Evolutionary conservation across 2,329 filamentous ascomycete genomes (phyloP).

Genomic region (Tolypocladium paradoxum): DNA sequence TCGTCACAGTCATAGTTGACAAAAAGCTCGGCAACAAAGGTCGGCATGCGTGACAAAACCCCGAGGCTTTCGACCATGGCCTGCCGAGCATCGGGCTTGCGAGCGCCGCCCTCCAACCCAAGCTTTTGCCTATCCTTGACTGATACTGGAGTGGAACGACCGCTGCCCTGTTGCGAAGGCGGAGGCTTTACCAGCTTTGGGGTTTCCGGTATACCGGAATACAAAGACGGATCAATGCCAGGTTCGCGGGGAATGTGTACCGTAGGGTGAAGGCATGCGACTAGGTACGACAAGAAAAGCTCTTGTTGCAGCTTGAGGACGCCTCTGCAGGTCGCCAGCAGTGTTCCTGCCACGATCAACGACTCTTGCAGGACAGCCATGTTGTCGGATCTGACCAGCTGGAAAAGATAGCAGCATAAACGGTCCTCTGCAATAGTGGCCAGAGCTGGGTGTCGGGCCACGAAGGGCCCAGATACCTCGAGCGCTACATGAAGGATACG

Average conservation of each 20-base stretch:
- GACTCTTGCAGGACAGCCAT: conserved; percentile 92
- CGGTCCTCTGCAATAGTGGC: conserved; percentile 85
- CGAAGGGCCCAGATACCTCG: conserved; percentile 90
- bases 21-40: conserved; percentile 90
- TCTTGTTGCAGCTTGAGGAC: conserved; percentile 95
- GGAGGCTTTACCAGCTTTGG: conserved; percentile 76
- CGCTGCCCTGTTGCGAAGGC: conserved; percentile 64
- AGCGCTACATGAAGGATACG: conserved; percentile 95
- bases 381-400: conserved; percentile 91
- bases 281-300: conserved; percentile 85
- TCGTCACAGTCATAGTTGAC: conserved; percentile 97
- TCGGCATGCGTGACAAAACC: conserved; percentile 82
- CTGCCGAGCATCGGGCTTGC: conserved; percentile 90
- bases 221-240: conserved; percentile 82
- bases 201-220: conserved; percentile 84
- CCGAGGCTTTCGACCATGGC: conserved; percentile 98
- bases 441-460: conserved; percentile 81
- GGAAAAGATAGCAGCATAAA: conserved; percentile 87
- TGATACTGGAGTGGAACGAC: conserved; percentile 78
- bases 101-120: conserved; percentile 79
- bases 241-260: conserved; percentile 87
- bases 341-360: conserved; percentile 78
- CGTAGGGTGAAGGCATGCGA: conserved; percentile 87
- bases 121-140: conserved; percentile 88
- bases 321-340: conserved; percentile 79